Percentiles rank a stretch among this genome's conserved stretches.
phyloP scores from a whole-genome alignment of 2,329 filamentous ascomycete genomes.

The Colletotrichum neosansevieriae region DNA sequence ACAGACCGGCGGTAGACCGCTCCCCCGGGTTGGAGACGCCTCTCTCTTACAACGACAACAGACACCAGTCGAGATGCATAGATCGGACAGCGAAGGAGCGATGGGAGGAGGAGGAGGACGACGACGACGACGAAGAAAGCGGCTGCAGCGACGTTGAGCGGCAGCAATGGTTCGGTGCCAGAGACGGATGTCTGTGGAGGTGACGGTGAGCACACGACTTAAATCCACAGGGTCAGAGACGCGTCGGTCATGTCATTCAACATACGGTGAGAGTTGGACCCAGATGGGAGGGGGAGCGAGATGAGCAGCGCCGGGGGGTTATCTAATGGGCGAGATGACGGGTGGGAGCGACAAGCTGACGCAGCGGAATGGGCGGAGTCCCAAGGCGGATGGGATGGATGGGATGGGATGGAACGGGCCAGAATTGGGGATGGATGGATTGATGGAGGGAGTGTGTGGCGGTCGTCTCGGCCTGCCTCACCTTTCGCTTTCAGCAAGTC shows the following conservation, averaged over 20 bases:
- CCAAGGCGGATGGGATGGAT: constrained; percentile 35
- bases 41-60: constrained; percentile 33
- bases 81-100: constrained; percentile 23
- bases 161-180: constrained; percentile 29
- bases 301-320: constrained; percentile 40
- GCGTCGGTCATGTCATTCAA: constrained; percentile 38
- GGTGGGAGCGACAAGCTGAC: constrained; percentile 40
- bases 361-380: constrained; percentile 41
- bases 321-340: constrained; percentile 40
- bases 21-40: constrained; percentile 37
- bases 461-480: constrained; percentile 39
- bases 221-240: constrained; percentile 35
- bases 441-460: constrained; percentile 32
- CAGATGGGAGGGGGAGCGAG: constrained; percentile 40
- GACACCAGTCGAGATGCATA: constrained; percentile 30
- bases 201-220: constrained; percentile 35
- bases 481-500: constrained; percentile 36
- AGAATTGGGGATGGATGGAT: constrained; percentile 28
- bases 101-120: constrained; percentile 14
- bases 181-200: constrained; percentile 27
- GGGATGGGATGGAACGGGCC: constrained; percentile 35
- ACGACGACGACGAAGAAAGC: not conserved
- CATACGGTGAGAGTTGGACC: constrained; percentile 40
- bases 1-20: constrained; percentile 35
- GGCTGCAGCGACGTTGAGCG: constrained; percentile 23